phyloP scores from a whole-genome alignment of 192 early-diverging fungal species.

The Backusella mclennaniae region DNA sequence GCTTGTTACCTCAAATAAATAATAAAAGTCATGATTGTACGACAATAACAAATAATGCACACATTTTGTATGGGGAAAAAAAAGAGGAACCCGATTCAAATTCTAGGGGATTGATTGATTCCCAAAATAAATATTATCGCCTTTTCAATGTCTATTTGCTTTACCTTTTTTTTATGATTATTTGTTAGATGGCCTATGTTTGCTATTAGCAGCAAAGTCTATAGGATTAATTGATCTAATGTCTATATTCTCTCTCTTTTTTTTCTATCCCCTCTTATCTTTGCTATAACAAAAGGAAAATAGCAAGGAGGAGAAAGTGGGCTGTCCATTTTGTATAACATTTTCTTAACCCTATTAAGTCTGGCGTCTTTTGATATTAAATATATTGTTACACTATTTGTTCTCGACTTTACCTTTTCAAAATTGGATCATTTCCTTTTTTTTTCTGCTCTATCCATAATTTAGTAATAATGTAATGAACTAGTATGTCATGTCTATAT shows the following conservation, averaged over 20 bases:
- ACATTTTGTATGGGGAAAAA: background rate
- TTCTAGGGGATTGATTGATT: background rate
- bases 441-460: background rate
- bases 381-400: background rate
- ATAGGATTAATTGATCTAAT: background rate
- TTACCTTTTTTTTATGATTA: background rate
- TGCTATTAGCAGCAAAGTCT: background rate
- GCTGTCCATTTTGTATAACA: background rate
- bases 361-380: background rate
- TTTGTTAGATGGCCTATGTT: background rate
- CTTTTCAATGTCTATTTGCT: background rate
- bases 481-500: background rate
- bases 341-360: background rate
- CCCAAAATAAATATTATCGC: background rate
- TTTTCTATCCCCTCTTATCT: background rate
- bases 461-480: background rate
- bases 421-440: background rate
- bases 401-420: background rate
- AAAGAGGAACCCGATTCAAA: background rate
- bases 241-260: no score
- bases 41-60: conserved; percentile 8
- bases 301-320: background rate
- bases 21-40: background rate
- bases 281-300: background rate
- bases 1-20: conserved; percentile 8